Percentiles rank a stretch among this genome's conserved stretches.
Conservation (phyloP, 1,284 basidiomycete genomes). For the Fistulinella cinereoalba region DNA sequence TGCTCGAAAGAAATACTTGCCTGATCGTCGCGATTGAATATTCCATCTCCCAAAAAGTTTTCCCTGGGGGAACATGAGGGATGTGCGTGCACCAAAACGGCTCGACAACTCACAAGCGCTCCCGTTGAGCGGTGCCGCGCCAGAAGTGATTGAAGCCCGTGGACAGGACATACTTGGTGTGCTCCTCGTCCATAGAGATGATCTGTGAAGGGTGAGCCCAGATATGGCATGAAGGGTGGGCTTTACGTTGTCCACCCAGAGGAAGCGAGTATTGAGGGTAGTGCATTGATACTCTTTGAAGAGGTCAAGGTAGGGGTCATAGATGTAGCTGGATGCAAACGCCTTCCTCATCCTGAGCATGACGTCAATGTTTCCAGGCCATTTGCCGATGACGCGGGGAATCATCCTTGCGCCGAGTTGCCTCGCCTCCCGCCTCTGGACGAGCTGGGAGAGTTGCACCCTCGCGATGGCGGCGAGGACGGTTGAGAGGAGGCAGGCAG, state of each 20-base stretch:
- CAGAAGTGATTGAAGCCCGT: constrained; percentile 67
- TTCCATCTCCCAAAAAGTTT: constrained; percentile 63
- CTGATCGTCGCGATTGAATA: constrained; percentile 72
- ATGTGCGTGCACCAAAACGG: neutral
- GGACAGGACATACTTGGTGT: constrained; percentile 61
- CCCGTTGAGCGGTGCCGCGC: constrained; percentile 59
- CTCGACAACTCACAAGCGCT: constrained; percentile 51
- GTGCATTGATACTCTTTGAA: constrained; percentile 68
- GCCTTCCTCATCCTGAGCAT: constrained; percentile 53
- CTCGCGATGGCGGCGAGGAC: constrained; percentile 39
- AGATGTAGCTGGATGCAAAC: constrained; percentile 56
- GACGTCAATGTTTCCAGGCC: constrained; percentile 72
- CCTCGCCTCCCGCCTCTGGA: constrained; percentile 43
- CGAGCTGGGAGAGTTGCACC: constrained; percentile 34
- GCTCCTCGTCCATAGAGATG: constrained; percentile 69
- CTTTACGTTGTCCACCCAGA: constrained; percentile 65
- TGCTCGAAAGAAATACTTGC: constrained; percentile 33
- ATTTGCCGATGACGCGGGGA: constrained; percentile 59
- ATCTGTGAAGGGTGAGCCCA: constrained; percentile 40
- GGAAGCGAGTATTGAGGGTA: constrained; percentile 61
- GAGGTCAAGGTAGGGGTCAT: constrained; percentile 58
- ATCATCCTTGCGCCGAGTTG: constrained; percentile 50
- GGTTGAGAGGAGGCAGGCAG: constrained; percentile 41
- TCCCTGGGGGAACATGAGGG: constrained; percentile 44
- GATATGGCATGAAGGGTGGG: neutral